Base-by-base conservation (phyloP, 2,329 filamentous ascomycete species). In the Aspergillus fructus region DNA sequence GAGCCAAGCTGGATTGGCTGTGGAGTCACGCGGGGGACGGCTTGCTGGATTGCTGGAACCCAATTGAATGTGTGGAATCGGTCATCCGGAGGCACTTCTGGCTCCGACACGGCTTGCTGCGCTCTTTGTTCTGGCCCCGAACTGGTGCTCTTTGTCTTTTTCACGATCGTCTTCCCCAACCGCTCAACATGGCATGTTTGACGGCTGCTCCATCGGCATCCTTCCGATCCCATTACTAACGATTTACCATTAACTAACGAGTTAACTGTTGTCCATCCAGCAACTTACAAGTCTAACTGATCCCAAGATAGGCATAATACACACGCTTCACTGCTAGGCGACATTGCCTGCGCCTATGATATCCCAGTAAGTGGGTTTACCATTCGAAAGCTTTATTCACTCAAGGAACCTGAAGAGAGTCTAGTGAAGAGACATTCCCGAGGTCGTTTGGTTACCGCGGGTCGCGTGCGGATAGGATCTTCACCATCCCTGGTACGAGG, bases 21-120 rank as follows among this genome's bases (percentile, higher is more conserved):
- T 30, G 37, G 30, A 21, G 23, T 37, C 21, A 11, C 15, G 17
- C 40, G 43, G 43, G 43, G 40, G 30, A 46, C 9, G 34, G 47
- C 24, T 11, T 15, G 24, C 27, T 33, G 12, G 13, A 30, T 30
- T 13, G 45, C 21, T 13, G 13, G 27, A 21, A 40, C 33, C 42
- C 41, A 53, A 46, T 52, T 39, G 23, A 23, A 15, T 13, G 33
- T 15, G 27, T 12, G 9, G 13, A 12, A 40, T 53, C 11, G 8
- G 33, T 27, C 19, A 45, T 46, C 53, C 47, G 53, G 13, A 23
- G 27, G 39, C 37, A 56, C 27, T 39, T 56, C 48, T 56, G 41
- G 45, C 34, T 3, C 43, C 52, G 43, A 43, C 21, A 46, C 13
- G 27, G 13, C 19, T 11, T 47, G 15, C 9, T 30, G 30, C 21